phyloP scores from a whole-genome alignment of 1,284 basidiomycete species.

The Leccinum variabile region DNA sequence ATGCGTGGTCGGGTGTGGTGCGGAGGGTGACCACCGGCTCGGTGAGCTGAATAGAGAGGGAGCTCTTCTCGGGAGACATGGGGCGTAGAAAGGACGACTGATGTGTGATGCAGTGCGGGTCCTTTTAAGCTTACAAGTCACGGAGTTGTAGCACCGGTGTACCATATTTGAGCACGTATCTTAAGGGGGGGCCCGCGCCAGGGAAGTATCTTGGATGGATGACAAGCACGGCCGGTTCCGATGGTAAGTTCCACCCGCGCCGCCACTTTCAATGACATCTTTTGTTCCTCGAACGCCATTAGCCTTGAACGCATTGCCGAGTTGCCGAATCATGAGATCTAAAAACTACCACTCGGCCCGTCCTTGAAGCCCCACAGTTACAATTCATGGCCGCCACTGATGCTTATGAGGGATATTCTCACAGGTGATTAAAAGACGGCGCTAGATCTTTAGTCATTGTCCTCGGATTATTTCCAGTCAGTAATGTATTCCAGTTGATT shows the following conservation, averaged over 20 bases:
- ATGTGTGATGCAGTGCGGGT: not conserved
- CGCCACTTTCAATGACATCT: not conserved
- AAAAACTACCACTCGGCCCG: not conserved
- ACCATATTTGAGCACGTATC: no score
- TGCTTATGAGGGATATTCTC: not conserved
- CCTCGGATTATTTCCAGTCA: not conserved
- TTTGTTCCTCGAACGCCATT: not conserved
- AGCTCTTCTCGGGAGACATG: slow-evolving; percentile 34
- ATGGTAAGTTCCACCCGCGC: slow-evolving; percentile 9
- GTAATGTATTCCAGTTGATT: not conserved
- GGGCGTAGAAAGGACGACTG: not conserved
- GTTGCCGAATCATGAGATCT: not conserved
- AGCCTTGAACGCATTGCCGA: not conserved
- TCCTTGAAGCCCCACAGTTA: not conserved
- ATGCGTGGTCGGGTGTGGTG: slow-evolving; percentile 40
- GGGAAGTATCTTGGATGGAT: not conserved
- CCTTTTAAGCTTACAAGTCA: slow-evolving; percentile 7
- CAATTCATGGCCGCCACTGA: slow-evolving; percentile 9
- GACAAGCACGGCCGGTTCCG: slow-evolving; percentile 3
- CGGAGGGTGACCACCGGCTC: slow-evolving; percentile 84
- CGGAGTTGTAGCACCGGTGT: not conserved
- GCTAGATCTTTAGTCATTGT: not conserved
- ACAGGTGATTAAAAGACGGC: slow-evolving; percentile 9
- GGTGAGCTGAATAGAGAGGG: slow-evolving; percentile 68
- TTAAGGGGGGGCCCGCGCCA: not conserved